Evolutionary conservation across 2,329 filamentous ascomycete species (phyloP).

Genomic region (Stagonosporopsis rhizophila): DNA sequence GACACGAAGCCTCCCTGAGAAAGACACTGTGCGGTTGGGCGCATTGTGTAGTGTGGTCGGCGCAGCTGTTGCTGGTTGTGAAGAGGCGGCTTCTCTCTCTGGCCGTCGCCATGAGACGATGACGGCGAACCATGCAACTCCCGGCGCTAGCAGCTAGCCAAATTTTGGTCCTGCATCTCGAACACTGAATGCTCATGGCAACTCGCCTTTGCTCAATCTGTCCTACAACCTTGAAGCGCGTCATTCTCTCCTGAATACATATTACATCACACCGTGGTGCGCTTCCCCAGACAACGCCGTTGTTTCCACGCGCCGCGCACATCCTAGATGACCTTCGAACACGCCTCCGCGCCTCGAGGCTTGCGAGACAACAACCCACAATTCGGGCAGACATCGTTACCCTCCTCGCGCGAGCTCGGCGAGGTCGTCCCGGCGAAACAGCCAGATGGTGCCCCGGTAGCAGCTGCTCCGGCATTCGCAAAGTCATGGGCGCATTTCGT

Average conservation of each 20-base stretch:
- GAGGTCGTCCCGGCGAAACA: constrained; percentile 59
- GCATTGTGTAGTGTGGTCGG: constrained; percentile 38
- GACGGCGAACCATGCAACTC: constrained; percentile 9
- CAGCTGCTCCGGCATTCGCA: constrained; percentile 53
- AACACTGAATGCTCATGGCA: neutral
- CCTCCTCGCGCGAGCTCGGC: constrained; percentile 68
- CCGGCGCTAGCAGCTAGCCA: constrained; percentile 1
- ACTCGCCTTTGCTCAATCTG: neutral
- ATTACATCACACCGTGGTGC: neutral
- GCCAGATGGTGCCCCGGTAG: constrained; percentile 50
- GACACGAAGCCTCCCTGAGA: constrained; percentile 63
- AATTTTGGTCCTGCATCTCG: constrained; percentile 6
- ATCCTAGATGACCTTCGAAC: constrained; percentile 47
- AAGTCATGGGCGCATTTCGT: constrained; percentile 94
- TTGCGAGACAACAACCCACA: constrained; percentile 37
- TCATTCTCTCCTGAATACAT: neutral
- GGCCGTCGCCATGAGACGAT: neutral
- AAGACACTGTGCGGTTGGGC: constrained; percentile 44
- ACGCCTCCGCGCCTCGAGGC: constrained; percentile 39
- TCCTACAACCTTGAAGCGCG: neutral
- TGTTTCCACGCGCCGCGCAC: constrained; percentile 16
- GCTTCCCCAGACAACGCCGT: constrained; percentile 2
- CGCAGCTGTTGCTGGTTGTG: constrained; percentile 8
- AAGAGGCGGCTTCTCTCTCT: constrained; percentile 4
- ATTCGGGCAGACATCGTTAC: constrained; percentile 37